A percentile compares a stretch with the other conserved stretches of the same genome.
These are phyloP conservation scores for Chloranthus sessilifolius DNA, from an alignment of 164 flowering plant genomes.

Conservation along the genomic window DNA sequence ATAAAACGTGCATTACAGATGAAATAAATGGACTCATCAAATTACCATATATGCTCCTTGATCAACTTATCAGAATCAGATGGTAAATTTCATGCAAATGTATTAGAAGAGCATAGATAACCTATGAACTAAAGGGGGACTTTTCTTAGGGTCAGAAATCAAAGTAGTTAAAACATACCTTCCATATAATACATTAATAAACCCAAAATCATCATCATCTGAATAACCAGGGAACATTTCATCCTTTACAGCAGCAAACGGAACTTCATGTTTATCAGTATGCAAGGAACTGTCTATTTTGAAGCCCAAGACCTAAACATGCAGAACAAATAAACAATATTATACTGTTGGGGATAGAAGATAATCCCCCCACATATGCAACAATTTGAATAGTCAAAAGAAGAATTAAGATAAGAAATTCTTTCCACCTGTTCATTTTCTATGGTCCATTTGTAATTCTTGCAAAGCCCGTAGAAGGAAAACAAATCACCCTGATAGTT, in stretches of 20 bases:
- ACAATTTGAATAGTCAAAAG: not conserved
- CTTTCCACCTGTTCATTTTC: constrained; percentile 65
- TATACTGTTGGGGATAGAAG: not conserved
- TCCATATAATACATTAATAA: constrained; percentile 47
- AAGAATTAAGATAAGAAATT: not conserved
- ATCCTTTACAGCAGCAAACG: constrained; percentile 14
- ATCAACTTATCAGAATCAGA: not conserved
- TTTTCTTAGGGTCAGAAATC: too few relatives aligned
- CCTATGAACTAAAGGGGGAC: too few relatives aligned
- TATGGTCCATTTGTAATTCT: constrained; percentile 64
- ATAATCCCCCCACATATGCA: not conserved
- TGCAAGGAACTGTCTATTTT: constrained; percentile 14
- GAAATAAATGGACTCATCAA: too few relatives aligned
- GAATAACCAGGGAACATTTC: constrained; percentile 11
- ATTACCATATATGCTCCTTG: too few relatives aligned
- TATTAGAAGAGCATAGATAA: too few relatives aligned
- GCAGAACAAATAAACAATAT: not conserved
- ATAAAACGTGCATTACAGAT: too few relatives aligned
- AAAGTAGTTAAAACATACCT: constrained; percentile 33
- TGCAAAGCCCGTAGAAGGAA: constrained; percentile 91
- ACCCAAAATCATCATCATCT: constrained; percentile 35
- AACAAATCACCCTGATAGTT: constrained; percentile 69
- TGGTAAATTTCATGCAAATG: too few relatives aligned
- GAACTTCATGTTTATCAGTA: constrained; percentile 14
- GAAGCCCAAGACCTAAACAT: constrained; percentile 54